Evolutionary conservation across 2,329 filamentous ascomycete species (phyloP).

Genomic region (Cadophora sp.): DNA sequence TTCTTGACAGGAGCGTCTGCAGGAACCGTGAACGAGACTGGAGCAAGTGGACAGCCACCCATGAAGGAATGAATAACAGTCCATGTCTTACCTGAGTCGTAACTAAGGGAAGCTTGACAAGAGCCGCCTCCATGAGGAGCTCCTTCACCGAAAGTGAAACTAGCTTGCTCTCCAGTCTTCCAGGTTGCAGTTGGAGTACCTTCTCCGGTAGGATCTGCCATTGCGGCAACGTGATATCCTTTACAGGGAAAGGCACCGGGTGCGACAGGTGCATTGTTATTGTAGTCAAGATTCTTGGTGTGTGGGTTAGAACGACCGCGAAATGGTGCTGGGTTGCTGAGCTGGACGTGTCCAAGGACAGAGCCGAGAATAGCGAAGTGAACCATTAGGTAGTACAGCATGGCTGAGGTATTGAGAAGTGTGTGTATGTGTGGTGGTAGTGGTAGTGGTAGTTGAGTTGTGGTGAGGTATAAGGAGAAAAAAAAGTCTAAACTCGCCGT

Average conservation of each 20-base stretch:
- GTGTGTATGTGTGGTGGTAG: not conserved
- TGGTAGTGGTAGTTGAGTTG: not conserved
- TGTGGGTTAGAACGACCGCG: not conserved
- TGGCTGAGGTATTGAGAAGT: not conserved
- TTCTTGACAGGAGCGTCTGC: not conserved
- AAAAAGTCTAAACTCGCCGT: not conserved
- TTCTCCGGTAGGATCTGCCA: not conserved
- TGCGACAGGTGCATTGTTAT: not conserved
- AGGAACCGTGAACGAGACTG: conserved; percentile 3
- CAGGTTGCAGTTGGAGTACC: conserved; percentile 2
- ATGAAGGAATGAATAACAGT: not conserved
- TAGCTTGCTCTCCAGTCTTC: not conserved
- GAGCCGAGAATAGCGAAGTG: not conserved
- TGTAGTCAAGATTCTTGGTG: not conserved
- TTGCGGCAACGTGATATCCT: not conserved
- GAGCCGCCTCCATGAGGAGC: conserved; percentile 3
- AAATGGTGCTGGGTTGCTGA: not conserved
- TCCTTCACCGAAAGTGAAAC: not conserved
- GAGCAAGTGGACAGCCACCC: not conserved
- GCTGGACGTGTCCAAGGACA: not conserved
- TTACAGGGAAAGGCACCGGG: conserved; percentile 3
- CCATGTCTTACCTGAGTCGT: not conserved
- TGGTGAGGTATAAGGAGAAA: not conserved
- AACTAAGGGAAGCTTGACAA: not conserved
- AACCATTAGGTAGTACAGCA: not conserved